Base-by-base conservation (phyloP, 129 eudicot species). In the Flaveria sonorensis region DNA sequence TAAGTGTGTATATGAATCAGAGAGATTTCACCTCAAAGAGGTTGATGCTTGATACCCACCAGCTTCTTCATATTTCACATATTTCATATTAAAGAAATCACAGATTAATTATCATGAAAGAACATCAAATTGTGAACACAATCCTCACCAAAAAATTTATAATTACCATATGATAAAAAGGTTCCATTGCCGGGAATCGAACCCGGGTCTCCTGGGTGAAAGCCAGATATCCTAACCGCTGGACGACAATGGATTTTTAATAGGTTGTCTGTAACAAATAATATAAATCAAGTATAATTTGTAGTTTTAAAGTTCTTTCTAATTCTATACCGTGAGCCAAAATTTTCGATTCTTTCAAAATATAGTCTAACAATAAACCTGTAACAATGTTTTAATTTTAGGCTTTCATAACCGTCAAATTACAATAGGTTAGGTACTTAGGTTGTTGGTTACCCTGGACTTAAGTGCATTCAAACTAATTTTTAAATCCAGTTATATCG, bases 121-220 rank as follows among this genome's bases (percentile, higher is more conserved):
- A 43, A 6, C 48, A 45, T 45, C 7, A 48, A 48, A 13, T 14
- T 12, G 14, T 48, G 6, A 13, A 48, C 53, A 45, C 10, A 47
- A 21, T 50, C 1, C 15, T 20, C 5, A 63, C n/a, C 26, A 13
- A 0, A 8, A 36, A 39, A n/a, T 65, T 65, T 36, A n/a, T 9
- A 16, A 1, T 45, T 8, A 45, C 0, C 9, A 8, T 10, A n/a
- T 4, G 20, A 0, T 0, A 26, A 16, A 28, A 30, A 12, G 2
- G 8, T 42, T 68, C 59, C 74, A 70, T 87, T 94, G 90, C 98
- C 96, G 96, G 97, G 98, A 91, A 93, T 90, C 88, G 97, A 93
- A 93, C 96, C 97, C 98, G 98, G 97, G 97, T 93, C 98, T 83
- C 98, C 93, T 91, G 97, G 98, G 96, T 93, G 98, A 93, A 93